Evolutionary conservation across 441 rosid species (phyloP), one percentile per base, ranked within the genome.

Genomic region (Capsella rubella): DNA sequence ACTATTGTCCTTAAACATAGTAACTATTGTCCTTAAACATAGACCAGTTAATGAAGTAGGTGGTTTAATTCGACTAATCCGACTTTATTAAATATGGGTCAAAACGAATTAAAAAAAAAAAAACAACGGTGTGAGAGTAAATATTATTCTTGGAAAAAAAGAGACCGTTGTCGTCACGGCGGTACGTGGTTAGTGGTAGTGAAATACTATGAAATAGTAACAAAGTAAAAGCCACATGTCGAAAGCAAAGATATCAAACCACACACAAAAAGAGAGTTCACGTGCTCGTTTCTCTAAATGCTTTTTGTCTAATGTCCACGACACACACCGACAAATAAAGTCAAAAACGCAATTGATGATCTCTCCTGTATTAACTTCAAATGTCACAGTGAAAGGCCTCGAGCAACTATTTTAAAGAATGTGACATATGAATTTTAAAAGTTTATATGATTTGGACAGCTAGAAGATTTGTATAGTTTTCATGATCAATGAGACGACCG

Each of bases 121-220:
- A 29, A 15, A 15, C n/a, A 8, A 60, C 5, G 5, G 15, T 46
- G 7, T 34, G 8, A 5, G 47, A 60, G 39, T 28, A 57, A 62
- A 42, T 51, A 72, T 16, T 77, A 32, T 32, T 65, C 51, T 51
- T 25, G 31, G 49, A 13, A 45, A 46, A 50, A 42, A 9, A 4
- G 42, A 73, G 77, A 79, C 84, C 92, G 88, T 83, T 81, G 82
- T 79, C 74, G 78, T 79, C 84, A 86, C 88, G 87, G 80, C 82
- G 84, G 63, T 56, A 32, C 29, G 39, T 8, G 10, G 8, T 35
- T 16, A 29, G 43, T 35, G 35, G 11, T 39, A 2, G 16, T 9
- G 4, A 28, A 58, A 39, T 21, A 68, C 49, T 50, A 66, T 40
- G 63, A 71, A 46, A 5, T 60, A 39, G 25, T 61, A 34, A 6